Evolutionary conservation across 768 basidiomycete genomes (phyloP).

Genomic region (Russula sp.): DNA sequence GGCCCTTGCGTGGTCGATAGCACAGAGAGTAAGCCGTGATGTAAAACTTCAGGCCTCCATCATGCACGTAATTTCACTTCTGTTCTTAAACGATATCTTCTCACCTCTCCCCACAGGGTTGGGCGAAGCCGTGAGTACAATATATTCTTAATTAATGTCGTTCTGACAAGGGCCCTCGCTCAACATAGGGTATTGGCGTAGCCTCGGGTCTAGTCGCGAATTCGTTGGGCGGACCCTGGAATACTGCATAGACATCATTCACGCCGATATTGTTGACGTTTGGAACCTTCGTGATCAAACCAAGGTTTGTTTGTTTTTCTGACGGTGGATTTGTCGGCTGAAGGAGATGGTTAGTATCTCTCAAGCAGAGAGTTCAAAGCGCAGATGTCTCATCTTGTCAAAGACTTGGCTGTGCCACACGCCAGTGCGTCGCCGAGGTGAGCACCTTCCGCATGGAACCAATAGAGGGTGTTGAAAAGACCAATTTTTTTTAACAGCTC

Average conservation of each 20-base stretch:
- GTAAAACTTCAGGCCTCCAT: neutral
- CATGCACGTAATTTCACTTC: neutral
- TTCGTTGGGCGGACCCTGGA: neutral
- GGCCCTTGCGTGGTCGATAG: conserved; percentile 1
- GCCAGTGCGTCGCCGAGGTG: neutral
- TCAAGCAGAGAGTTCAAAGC: neutral
- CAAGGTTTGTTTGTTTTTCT: neutral
- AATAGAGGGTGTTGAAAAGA: neutral
- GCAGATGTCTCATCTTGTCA: conserved; percentile 5
- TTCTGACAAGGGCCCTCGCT: neutral
- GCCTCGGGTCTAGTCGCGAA: conserved; percentile 1
- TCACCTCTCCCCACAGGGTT: too few species aligned
- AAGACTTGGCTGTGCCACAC: neutral
- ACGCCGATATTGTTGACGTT: neutral
- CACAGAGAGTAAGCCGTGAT: neutral
- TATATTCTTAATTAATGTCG: too few species aligned
- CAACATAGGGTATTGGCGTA: conserved; percentile 12
- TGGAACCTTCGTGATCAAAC: neutral
- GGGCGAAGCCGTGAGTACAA: too few species aligned
- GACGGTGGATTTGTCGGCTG: neutral
- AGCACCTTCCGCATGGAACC: neutral
- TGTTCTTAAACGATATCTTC: too few species aligned
- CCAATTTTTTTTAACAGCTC: neutral
- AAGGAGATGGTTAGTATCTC: conserved; percentile 6
- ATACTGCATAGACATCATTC: neutral